A percentile compares a stretch with the other conserved stretches of the same genome.
These are phyloP conservation scores for Turnera subulata DNA, from an alignment of 345 rosid genomes.

Conservation along the genomic window DNA sequence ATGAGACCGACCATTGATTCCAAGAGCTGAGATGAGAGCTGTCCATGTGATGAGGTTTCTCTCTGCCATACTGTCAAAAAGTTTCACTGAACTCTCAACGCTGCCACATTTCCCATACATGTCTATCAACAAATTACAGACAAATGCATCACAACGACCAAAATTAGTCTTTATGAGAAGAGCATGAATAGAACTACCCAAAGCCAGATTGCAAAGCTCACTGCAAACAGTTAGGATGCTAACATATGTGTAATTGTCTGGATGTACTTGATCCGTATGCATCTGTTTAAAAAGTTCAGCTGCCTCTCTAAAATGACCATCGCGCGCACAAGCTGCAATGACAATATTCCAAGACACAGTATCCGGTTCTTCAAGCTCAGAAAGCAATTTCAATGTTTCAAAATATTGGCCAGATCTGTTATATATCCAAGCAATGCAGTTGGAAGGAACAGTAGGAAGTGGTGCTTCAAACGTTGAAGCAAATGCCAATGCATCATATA, in stretches of 20 bases:
- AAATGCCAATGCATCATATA: conserved; percentile 51
- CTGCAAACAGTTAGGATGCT: conserved; percentile 56
- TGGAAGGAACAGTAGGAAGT: conserved; percentile 40
- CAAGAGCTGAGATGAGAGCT: conserved; percentile 62
- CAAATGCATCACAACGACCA: conserved; percentile 47
- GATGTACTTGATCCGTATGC: conserved; percentile 38
- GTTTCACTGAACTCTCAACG: conserved; percentile 38
- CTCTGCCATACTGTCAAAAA: conserved; percentile 41
- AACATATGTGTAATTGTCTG: conserved; percentile 80
- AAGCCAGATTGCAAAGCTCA: conserved; percentile 44
- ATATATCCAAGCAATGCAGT: conserved; percentile 62
- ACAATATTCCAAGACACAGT: conserved; percentile 76
- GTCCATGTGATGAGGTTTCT: conserved; percentile 84
- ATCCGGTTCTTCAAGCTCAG: conserved; percentile 66
- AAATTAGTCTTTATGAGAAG: conserved; percentile 57
- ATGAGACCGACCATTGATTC: conserved; percentile 51
- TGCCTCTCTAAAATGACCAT: conserved; percentile 45
- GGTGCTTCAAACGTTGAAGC: conserved; percentile 30
- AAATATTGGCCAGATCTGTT: conserved; percentile 58
- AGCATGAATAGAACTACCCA: conserved; percentile 75
- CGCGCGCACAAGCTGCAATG: conserved; percentile 70
- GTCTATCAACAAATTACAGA: conserved; percentile 67
- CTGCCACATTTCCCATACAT: conserved; percentile 94
- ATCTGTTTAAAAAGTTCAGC: conserved; percentile 58
- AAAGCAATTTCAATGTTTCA: conserved; percentile 58